These are phyloP conservation scores for Phytophthora aleatoria DNA, from an alignment of 352 stramenopile genomes.

Conservation along the genomic window DNA sequence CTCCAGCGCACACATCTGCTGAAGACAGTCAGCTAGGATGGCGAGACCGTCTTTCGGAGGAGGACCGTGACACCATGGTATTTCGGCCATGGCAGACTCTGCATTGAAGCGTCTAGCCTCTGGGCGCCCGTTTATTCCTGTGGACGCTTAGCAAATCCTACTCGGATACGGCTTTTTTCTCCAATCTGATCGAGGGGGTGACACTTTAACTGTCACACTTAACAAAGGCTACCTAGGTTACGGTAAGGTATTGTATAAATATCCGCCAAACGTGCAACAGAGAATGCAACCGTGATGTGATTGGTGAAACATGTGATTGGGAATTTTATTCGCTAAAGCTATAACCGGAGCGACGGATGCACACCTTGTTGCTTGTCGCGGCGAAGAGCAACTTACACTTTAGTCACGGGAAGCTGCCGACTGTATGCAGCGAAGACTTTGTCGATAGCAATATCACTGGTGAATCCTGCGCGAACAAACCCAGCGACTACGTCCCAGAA, in stretches of 20 bases:
- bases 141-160: too few relatives aligned
- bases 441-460: conserved; percentile 3
- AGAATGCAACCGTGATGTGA: too few relatives aligned
- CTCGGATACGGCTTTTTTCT: too few relatives aligned
- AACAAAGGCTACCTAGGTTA: too few relatives aligned
- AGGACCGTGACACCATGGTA: neutral
- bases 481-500: conserved; percentile 2
- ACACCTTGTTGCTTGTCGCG: neutral
- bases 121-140: too few relatives aligned
- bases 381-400: neutral
- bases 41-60: neutral
- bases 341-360: neutral
- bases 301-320: too few relatives aligned
- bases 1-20: neutral
- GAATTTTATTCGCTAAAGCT: neutral
- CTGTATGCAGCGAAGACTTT: neutral
- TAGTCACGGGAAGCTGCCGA: neutral
- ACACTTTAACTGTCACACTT: too few relatives aligned
- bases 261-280: too few relatives aligned
- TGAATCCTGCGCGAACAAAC: conserved; percentile 7
- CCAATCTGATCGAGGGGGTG: too few relatives aligned
- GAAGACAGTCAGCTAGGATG: neutral
- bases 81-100: too few relatives aligned
- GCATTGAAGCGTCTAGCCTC: too few relatives aligned
- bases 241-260: too few relatives aligned